A percentile compares a stretch with the other conserved stretches of the same genome.
These are phyloP conservation scores for Fusarium sp. DNA, from an alignment of 2,329 filamentous ascomycete species.

Conservation along the genomic window DNA sequence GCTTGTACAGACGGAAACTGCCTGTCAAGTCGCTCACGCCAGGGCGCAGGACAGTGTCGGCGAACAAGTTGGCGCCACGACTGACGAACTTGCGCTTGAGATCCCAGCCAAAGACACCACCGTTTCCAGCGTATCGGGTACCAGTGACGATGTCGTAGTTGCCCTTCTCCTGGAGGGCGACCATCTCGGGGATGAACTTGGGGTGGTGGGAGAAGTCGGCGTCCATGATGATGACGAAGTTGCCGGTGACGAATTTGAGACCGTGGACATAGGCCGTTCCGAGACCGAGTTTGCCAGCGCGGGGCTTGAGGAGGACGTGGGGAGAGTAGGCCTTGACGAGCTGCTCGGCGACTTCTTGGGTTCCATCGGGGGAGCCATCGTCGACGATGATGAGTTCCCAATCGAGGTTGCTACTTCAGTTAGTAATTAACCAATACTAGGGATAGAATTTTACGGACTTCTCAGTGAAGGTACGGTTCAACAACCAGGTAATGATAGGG, in stretches of 20 bases:
- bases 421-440: neutral
- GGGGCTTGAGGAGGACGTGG: constrained; percentile 85
- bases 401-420: constrained; percentile 77
- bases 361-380: constrained; percentile 96
- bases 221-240: constrained; percentile 99
- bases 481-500: constrained; percentile 93
- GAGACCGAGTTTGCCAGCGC: constrained; percentile 94
- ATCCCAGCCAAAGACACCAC: constrained; percentile 97
- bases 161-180: constrained; percentile 78
- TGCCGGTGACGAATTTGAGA: constrained; percentile 88
- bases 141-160: constrained; percentile 98
- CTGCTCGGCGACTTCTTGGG: constrained; percentile 88
- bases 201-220: constrained; percentile 99
- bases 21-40: constrained; percentile 97
- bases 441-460: constrained; percentile 64
- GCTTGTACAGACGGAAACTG: constrained; percentile 95
- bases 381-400: constrained; percentile 99
- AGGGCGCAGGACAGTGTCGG: constrained; percentile 91
- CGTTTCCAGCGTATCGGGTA: constrained; percentile 89
- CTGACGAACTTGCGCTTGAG: constrained; percentile 88
- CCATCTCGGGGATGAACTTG: constrained; percentile 98
- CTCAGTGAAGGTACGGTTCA: constrained; percentile 91
- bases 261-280: constrained; percentile 97
- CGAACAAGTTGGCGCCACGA: constrained; percentile 92
- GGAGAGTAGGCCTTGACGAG: constrained; percentile 86